Evolutionary conservation across 148 eudicot genomes (phyloP), one percentile per base, ranked within the genome.

Genomic region (Diospyros kaki): DNA sequence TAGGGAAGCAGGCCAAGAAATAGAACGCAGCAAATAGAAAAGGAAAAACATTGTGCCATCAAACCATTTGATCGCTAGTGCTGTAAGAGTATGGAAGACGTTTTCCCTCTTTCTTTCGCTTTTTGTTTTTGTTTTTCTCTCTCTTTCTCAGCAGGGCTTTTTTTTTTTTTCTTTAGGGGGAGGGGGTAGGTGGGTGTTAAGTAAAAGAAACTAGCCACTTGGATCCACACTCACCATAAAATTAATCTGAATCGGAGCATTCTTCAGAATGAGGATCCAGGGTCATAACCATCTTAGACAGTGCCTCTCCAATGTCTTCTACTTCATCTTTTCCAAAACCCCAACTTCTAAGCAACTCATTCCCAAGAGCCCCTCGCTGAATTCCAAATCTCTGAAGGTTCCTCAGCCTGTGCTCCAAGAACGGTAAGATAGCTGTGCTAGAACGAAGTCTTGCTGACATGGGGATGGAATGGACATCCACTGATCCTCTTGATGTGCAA

Each of bases 381-480:
- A 90, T 76, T 15, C 98, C 96, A 68, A 83, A 84, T 77, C 78
- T 90, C 1, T 86, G 88, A 76, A 95, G 92, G 67, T 87, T 90
- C 66, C 69, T 84, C 69, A 91, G 78, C 81, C 91, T 87, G 40
- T 76, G 84, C 56, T 88, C 82, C 80, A 95, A 42, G 77, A 85
- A 92, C 0, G 96, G 99, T 75, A 92, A 84, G 66, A 95, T 60
- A 1, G 91, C 90, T 69, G 38, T 89, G 88, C 90, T 89, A 11
- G 97, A 90, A 61, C 97, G 90, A 9, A 90, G 77, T 78, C 97
- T 95, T 48, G 94, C 97, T 72, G 96, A 90, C 88, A 90, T 87
- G 39, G 97, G 96, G 74, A 95, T 79, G 11, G 97, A 92, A 54
- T 88, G 90, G 61, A 95, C 91, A 56, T 92, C 88, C 1, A 95